phyloP scores from a whole-genome alignment of 2,329 filamentous ascomycete species.

The Chaetomium olivaceum region DNA sequence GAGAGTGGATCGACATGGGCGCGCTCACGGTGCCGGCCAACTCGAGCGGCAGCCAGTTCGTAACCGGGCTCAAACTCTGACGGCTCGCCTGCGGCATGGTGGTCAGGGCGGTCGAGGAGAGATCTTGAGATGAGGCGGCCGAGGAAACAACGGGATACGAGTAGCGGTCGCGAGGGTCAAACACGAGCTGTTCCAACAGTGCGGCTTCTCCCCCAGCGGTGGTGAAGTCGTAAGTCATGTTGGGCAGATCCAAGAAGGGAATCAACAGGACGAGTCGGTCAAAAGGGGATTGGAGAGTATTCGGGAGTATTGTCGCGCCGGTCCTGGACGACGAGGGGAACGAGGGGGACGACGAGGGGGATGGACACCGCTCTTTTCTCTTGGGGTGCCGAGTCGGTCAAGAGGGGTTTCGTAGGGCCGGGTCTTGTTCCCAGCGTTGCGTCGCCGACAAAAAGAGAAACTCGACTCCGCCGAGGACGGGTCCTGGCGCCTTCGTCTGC shows the following conservation, averaged over 20 bases:
- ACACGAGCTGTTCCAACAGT: conserved; percentile 60
- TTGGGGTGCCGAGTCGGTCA: conserved; percentile 40
- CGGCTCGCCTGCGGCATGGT: conserved; percentile 44
- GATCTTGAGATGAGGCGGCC: conserved; percentile 41
- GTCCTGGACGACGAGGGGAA: conserved; percentile 27
- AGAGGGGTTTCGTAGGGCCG: conserved; percentile 35
- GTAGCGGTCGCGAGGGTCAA: conserved; percentile 60
- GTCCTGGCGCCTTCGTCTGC: conserved; percentile 15
- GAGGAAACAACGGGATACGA: conserved; percentile 47
- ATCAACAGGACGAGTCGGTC: conserved; percentile 38
- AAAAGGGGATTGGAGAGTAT: conserved; percentile 42
- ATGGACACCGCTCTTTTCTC: conserved; percentile 50
- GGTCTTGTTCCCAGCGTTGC: conserved; percentile 2
- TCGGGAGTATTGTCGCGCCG: conserved; percentile 49
- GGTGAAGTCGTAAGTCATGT: conserved; percentile 63
- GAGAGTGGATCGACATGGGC: conserved; percentile 40
- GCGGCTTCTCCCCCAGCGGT: conserved; percentile 55
- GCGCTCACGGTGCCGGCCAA: conserved; percentile 41
- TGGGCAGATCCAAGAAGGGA: conserved; percentile 39
- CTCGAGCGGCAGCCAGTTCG: conserved; percentile 50
- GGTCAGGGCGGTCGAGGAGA: conserved; percentile 40
- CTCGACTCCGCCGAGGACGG: conserved; percentile 13
- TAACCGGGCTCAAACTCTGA: conserved; percentile 49
- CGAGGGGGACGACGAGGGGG: conserved; percentile 16
- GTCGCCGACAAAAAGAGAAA: conserved; percentile 10